Evolutionary conservation across 306 rosid species (phyloP), one percentile per base, ranked within the genome.

Genomic region (Crotalaria pallida): DNA sequence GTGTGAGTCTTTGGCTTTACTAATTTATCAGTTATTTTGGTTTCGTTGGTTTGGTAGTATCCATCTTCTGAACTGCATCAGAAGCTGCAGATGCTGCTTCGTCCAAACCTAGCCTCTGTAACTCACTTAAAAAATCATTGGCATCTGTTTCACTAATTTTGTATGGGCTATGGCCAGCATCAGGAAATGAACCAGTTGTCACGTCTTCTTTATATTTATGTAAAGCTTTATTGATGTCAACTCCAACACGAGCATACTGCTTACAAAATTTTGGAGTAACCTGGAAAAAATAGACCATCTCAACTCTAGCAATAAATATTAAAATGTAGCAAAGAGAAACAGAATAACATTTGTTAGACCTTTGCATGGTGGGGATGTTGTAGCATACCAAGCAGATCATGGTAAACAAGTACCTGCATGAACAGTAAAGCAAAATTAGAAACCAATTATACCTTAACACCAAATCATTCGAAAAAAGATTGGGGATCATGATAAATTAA

Each of bases 311-410:
- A 26, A 48, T 3, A 43, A 58, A 48, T 47, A 9, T 4, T 24
- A 41, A 16, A 43, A 55, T 5, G 27, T 64, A 73, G 59, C 47
- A 66, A n/a, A 49, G 19, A 45, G 44, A 63, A 41, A 15, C 1
- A 49, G 41, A 43, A 44, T 67, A 40, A 44, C 18, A 10, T 29
- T 49, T 58, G 18, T 47, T 17, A 17, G 61, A 90, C 98, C 93
- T 94, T 94, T 70, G 97, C 97, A 84, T 94, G 97, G 66, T 94
- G 97, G 1, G 95, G 98, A 53, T 90, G 96, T 51, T 90, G 97
- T 38, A 94, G 81, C 97, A 94, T 94, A 81, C 97, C 99, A 65
- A 91, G 99, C 58, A 94, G 88, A 79, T 90, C 99, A 44, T 94
- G 99, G 77, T 90, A 94, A 70, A 94, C 97, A 6, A 90, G 89